Percentiles rank a stretch among this genome's conserved stretches.
phyloP scores from a whole-genome alignment of 352 stramenopile genomes.

The Globisporangium viniferum region DNA sequence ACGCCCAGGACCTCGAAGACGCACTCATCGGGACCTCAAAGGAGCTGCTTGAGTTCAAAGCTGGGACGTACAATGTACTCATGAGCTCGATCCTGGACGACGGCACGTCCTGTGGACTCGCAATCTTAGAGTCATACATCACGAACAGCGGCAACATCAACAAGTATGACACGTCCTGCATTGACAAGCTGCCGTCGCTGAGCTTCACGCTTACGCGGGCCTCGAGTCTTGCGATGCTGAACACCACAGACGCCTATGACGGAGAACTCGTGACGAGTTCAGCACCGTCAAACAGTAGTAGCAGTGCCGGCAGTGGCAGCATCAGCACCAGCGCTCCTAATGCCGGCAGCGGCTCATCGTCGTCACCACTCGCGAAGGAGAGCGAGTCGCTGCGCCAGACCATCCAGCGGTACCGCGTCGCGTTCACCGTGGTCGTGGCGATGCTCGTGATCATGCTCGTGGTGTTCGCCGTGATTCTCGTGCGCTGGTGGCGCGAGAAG shows the following conservation, averaged over 20 bases:
- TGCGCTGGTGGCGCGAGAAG: constrained; percentile 18
- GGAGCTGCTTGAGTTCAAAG: constrained; percentile 40
- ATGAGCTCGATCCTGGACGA: constrained; percentile 27
- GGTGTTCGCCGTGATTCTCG: constrained; percentile 8
- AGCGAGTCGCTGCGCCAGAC: constrained; percentile 6
- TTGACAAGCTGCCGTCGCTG: constrained; percentile 27
- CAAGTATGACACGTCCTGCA: constrained; percentile 53
- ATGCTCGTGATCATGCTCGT: constrained; percentile 15
- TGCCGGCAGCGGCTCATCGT: neutral
- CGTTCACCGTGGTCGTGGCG: constrained; percentile 8
- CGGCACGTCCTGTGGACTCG: constrained; percentile 39
- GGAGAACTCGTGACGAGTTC: constrained; percentile 21
- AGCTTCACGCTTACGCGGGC: constrained; percentile 33
- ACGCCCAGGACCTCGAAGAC: constrained; percentile 42
- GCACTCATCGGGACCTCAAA: constrained; percentile 36
- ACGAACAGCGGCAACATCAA: constrained; percentile 36
- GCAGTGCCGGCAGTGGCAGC: constrained; percentile 11
- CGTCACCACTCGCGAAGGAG: constrained; percentile 18
- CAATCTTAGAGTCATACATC: constrained; percentile 62
- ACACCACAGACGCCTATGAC: constrained; percentile 46
- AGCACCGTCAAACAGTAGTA: constrained; percentile 7
- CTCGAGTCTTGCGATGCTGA: constrained; percentile 39
- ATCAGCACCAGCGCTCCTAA: constrained; percentile 15
- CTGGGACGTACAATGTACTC: constrained; percentile 41
- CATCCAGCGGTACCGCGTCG: constrained; percentile 7